Conservation (phyloP, 1,284 basidiomycete genomes). For the Leucoagaricus sp. region DNA sequence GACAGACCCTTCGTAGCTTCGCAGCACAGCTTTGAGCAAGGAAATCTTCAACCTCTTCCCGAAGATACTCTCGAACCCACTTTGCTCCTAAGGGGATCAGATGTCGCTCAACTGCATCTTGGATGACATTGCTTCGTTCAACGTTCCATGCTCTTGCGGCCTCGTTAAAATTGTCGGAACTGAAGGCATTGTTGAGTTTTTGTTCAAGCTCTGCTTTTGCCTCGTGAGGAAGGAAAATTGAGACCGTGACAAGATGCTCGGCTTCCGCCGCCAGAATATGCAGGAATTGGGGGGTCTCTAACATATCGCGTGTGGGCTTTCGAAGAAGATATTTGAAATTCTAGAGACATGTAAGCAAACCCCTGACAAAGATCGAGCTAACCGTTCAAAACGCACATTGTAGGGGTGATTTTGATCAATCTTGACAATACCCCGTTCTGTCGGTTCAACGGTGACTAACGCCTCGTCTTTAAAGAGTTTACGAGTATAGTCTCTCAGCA, state of each 20-base stretch:
- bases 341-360: slow-evolving; percentile 42
- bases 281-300: slow-evolving; percentile 80
- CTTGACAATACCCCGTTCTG: slow-evolving; percentile 88
- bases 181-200: slow-evolving; percentile 79
- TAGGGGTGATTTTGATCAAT: slow-evolving; percentile 91
- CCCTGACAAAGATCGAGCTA: background rate
- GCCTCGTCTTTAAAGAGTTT: slow-evolving; percentile 79
- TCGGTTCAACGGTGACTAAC: slow-evolving; percentile 83
- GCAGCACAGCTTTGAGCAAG: slow-evolving; percentile 70
- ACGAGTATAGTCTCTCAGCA: slow-evolving; percentile 82
- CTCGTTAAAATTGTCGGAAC: slow-evolving; percentile 86
- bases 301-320: slow-evolving; percentile 80
- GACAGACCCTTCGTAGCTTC: slow-evolving; percentile 70
- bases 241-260: slow-evolving; percentile 82
- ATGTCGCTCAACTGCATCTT: slow-evolving; percentile 78
- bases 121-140: slow-evolving; percentile 78
- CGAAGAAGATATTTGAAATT: slow-evolving; percentile 93
- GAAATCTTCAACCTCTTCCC: slow-evolving; percentile 89
- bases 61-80: slow-evolving; percentile 89
- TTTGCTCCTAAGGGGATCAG: slow-evolving; percentile 82
- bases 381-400: slow-evolving; percentile 60
- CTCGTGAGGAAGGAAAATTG: slow-evolving; percentile 69
- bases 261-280: slow-evolving; percentile 92
- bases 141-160: slow-evolving; percentile 92
- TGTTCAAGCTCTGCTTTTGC: slow-evolving; percentile 69